These are phyloP conservation scores for Globisporangium nunn DNA, from an alignment of 352 stramenopile genomes.

Conservation along the genomic window DNA sequence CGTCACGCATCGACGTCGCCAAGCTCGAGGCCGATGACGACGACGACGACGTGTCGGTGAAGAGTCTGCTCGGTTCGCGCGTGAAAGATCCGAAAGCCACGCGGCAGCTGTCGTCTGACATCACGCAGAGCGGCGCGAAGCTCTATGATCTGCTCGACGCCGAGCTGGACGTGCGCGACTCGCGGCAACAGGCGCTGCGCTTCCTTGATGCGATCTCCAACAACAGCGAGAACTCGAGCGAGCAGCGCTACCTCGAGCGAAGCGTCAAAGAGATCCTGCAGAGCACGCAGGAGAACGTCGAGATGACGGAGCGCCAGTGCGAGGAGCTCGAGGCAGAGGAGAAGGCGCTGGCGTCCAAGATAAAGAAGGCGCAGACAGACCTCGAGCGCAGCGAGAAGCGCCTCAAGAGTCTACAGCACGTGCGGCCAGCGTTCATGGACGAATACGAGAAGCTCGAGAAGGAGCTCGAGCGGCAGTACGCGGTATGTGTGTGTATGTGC, in stretches of 20 bases:
- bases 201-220: conserved; percentile 90
- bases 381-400: conserved; percentile 94
- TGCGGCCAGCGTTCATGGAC: conserved; percentile 95
- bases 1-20: conserved; percentile 61
- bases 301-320: conserved; percentile 82
- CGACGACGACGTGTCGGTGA: conserved; percentile 63
- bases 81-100: conserved; percentile 88
- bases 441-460: conserved; percentile 97
- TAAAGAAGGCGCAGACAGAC: conserved; percentile 93
- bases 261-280: conserved; percentile 69
- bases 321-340: conserved; percentile 91
- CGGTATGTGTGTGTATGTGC: conserved; percentile 25
- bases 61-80: conserved; percentile 62
- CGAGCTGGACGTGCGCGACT: conserved; percentile 85
- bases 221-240: conserved; percentile 75
- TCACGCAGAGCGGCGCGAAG: conserved; percentile 90
- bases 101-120: conserved; percentile 88
- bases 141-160: conserved; percentile 90
- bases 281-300: conserved; percentile 80
- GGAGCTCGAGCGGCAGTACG: conserved; percentile 94
- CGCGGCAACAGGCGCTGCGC: conserved; percentile 76
- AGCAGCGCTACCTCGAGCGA: conserved; percentile 87
- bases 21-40: conserved; percentile 59
- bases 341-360: conserved; percentile 87
- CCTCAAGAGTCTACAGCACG: conserved; percentile 88